phyloP scores from a whole-genome alignment of 129 eudicot species.

The Mikania micrantha region DNA sequence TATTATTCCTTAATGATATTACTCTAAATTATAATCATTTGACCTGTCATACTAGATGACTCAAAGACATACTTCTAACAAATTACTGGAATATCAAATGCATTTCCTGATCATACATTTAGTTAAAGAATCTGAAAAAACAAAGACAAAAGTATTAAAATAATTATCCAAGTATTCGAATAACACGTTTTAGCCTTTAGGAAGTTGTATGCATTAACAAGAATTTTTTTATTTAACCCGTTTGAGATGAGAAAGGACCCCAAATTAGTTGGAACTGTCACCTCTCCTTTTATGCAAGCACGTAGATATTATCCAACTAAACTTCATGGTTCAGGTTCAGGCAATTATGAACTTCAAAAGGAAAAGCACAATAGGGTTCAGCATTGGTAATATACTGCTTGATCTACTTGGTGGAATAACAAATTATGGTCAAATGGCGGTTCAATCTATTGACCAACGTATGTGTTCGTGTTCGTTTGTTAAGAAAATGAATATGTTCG shows the following conservation, averaged over 20 bases:
- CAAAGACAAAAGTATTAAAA: not conserved
- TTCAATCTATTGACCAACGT: slow-evolving; percentile 74
- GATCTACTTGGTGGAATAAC: slow-evolving; percentile 73
- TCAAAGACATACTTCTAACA: not conserved
- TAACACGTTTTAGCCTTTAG: too few species aligned
- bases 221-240: not conserved
- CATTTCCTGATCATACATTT: not conserved
- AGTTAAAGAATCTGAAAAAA: not conserved
- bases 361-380: slow-evolving; percentile 75
- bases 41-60: too few species aligned
- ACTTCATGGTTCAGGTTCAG: slow-evolving; percentile 24
- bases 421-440: slow-evolving; percentile 66
- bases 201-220: not conserved
- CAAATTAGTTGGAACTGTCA: not conserved
- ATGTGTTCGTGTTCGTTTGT: too few species aligned
- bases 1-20: too few species aligned
- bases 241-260: not conserved
- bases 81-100: not conserved
- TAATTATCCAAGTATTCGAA: slow-evolving; percentile 29
- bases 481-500: too few species aligned
- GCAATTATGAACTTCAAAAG: slow-evolving; percentile 62
- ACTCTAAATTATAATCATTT: too few species aligned
- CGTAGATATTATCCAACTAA: not conserved
- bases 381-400: slow-evolving; percentile 77
- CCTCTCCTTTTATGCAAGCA: not conserved